Conservation (phyloP, 2,329 filamentous ascomycete species). For the Colletotrichum sp. region DNA sequence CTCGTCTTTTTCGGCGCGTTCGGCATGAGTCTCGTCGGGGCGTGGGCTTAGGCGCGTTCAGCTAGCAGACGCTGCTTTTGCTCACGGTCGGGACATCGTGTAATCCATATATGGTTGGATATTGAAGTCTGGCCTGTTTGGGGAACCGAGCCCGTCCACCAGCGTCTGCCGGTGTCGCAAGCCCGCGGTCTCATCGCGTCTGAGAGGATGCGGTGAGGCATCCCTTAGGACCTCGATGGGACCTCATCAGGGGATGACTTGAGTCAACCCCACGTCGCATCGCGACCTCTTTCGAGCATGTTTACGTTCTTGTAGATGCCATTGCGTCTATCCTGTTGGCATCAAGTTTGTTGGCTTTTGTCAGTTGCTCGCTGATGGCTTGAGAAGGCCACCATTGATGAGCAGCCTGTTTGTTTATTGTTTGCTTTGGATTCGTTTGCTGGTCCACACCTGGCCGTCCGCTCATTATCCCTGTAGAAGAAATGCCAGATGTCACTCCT, state of each 20-base stretch:
- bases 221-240: background rate
- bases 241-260: background rate
- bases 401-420: background rate
- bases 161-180: background rate
- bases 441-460: background rate
- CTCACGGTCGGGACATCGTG: background rate
- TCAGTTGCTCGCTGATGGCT: background rate
- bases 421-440: background rate
- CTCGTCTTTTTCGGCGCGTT: constrained; percentile 65
- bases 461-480: background rate
- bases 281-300: background rate
- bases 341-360: background rate
- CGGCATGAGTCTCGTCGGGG: constrained; percentile 68
- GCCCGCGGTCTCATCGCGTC: background rate
- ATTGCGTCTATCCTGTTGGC: background rate
- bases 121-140: background rate
- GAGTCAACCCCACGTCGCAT: background rate
- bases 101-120: background rate
- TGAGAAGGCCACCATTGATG: background rate
- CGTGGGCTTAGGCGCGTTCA: constrained; percentile 55
- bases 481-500: background rate
- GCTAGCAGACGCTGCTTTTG: background rate
- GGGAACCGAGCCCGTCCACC: background rate
- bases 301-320: background rate
- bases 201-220: background rate